Evolutionary conservation across 2,329 filamentous ascomycete species (phyloP).

Genomic region (Ceratocystis cubensis): DNA sequence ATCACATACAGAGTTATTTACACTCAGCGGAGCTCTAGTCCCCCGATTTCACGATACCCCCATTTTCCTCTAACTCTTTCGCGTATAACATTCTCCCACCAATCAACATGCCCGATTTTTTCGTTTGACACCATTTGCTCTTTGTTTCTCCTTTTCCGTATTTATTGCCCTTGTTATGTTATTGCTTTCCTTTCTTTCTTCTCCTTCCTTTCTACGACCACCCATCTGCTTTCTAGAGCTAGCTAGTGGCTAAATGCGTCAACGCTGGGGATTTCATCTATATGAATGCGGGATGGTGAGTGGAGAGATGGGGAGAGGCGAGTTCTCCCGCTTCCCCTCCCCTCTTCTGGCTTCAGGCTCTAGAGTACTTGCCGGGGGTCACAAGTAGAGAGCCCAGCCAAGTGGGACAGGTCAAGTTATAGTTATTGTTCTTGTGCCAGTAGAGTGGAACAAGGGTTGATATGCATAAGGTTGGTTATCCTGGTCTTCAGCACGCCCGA

Average conservation of each 20-base stretch:
- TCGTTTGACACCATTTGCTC: neutral
- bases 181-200: neutral
- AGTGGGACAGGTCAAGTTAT: neutral
- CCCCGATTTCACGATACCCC: slow-evolving; percentile 7
- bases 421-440: neutral
- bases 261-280: neutral
- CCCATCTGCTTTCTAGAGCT: slow-evolving; percentile 1
- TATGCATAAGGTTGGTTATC: too few relatives aligned
- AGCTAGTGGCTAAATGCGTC: slow-evolving; percentile 1
- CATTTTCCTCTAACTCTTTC: neutral
- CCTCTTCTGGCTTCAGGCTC: neutral
- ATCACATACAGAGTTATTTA: slow-evolving; percentile 3
- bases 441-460: too few relatives aligned
- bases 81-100: neutral
- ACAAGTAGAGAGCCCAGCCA: neutral
- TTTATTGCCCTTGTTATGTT: neutral
- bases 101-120: neutral
- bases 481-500: too few relatives aligned
- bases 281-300: neutral
- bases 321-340: too few relatives aligned
- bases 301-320: neutral
- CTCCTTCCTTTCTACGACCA: neutral
- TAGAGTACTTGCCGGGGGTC: neutral
- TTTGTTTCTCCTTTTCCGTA: neutral
- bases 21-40: neutral